phyloP scores from a whole-genome alignment of 495 filamentous ascomycete species.

The Neurospora discreta region DNA sequence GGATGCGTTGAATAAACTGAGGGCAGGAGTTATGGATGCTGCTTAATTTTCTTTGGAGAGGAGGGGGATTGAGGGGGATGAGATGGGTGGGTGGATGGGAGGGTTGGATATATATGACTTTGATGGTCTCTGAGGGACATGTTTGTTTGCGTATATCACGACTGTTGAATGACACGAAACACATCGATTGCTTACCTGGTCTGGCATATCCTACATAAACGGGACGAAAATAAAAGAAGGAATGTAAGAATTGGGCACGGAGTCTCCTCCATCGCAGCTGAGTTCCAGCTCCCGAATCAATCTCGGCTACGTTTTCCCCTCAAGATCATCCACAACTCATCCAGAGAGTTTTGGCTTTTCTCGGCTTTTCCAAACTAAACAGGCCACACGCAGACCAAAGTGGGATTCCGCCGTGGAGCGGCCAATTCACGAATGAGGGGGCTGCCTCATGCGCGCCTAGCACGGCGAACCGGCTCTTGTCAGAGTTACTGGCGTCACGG shows the following conservation, averaged over 20 bases:
- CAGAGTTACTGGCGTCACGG: conserved; percentile 20
- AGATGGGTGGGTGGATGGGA: neutral
- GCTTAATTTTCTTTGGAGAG: neutral
- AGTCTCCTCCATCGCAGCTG: neutral
- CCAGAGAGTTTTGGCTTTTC: neutral
- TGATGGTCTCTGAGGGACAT: neutral
- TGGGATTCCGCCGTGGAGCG: neutral
- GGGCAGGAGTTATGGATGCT: conserved; percentile 19
- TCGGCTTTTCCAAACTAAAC: neutral
- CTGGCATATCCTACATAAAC: neutral
- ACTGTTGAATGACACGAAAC: neutral
- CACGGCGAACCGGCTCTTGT: neutral
- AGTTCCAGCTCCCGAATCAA: neutral
- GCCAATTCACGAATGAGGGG: neutral
- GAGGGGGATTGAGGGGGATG: neutral
- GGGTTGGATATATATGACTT: neutral
- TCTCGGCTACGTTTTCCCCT: neutral
- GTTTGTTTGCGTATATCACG: neutral
- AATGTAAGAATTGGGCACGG: neutral
- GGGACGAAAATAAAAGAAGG: neutral
- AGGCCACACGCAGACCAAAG: neutral
- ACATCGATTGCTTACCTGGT: neutral
- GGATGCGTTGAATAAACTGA: conserved; percentile 33
- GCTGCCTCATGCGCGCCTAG: neutral
- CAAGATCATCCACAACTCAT: neutral